Conservation (phyloP, 2,329 filamentous ascomycete species). For the Cyphellophora europaea region DNA sequence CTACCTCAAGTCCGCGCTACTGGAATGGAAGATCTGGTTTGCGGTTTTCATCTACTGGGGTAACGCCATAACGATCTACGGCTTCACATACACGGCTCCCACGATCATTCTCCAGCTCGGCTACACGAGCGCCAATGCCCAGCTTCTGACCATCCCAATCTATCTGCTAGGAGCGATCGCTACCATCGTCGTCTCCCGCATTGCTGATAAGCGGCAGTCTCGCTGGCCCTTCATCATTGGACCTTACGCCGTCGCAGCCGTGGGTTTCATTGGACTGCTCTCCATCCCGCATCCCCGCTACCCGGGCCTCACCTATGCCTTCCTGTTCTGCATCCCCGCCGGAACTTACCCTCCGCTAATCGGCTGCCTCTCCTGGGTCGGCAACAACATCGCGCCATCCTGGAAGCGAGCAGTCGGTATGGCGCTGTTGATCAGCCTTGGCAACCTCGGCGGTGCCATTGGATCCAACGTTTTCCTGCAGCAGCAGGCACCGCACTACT, state of each 20-base stretch:
- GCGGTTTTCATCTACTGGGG: slow-evolving; percentile 14
- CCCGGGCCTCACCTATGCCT: slow-evolving; percentile 20
- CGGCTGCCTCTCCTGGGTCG: slow-evolving; percentile 45
- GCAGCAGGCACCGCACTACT: slow-evolving; percentile 10
- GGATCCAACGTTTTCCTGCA: slow-evolving; percentile 14
- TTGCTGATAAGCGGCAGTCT: slow-evolving; percentile 21
- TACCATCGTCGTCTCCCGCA: slow-evolving; percentile 19
- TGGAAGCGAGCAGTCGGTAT: slow-evolving; percentile 50
- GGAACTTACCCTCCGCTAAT: slow-evolving; percentile 39
- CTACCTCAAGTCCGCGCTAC: slow-evolving; percentile 7
- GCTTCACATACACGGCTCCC: slow-evolving; percentile 11
- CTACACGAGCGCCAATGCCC: slow-evolving; percentile 10
- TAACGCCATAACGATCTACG: slow-evolving; percentile 9
- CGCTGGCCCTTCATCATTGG: slow-evolving; percentile 26
- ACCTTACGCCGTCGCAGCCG: slow-evolving; percentile 21
- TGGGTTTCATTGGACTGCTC: slow-evolving; percentile 24
- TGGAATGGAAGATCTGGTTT: slow-evolving; percentile 14
- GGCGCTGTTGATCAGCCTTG: slow-evolving; percentile 55
- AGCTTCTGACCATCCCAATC: slow-evolving; percentile 23
- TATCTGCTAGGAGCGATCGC: slow-evolving; percentile 22
- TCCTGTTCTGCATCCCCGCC: slow-evolving; percentile 18
- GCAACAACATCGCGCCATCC: slow-evolving; percentile 49
- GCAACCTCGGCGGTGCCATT: slow-evolving; percentile 27
- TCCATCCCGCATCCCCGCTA: slow-evolving; percentile 15
- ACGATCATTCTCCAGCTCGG: slow-evolving; percentile 19